Evolutionary conservation across 1,284 basidiomycete species (phyloP), one percentile per base, ranked within the genome.

Genomic region (Leccinum colubrinum): DNA sequence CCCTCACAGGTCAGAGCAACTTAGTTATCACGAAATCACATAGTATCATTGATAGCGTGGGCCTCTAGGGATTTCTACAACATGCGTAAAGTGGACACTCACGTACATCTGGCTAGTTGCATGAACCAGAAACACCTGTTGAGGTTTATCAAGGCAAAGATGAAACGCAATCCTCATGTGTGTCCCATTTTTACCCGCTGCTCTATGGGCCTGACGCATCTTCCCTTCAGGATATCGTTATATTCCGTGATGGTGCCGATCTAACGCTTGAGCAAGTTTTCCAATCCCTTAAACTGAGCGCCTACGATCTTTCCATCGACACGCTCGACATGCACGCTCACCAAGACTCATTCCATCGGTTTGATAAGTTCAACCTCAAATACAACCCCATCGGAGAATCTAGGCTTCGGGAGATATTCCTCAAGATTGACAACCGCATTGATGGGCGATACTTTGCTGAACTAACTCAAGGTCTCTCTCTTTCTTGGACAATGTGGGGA

Each of bases 111-210:
- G 76, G 97, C 95, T 9, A 97, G 96, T 59, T 92, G 93, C 75
- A 98, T 99, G 97, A 99, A 99, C 76, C 97, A 99, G 76, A 99
- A 99, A 78, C 97, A 99, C 78, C 79, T 99, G n/a, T 80, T 99
- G 25, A 95, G 97, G 5, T 99, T 99, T 79, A 99, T 99, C 82
- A 99, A 99, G 77, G 88, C 90, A 52, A 98, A 99, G 77, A 94
- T 95, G 90, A 95, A 94, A 77, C 86, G 86, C 27, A 86, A 81
- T 69, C 87, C 93, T 2, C 71, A 94, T 56, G 91, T 91, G 63
- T 41, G 82, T 58, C 39, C 54, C 17, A 11, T 43, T 54, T 33
- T 46, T 25, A 43, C n/a, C 20, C 37, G 6, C 35, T 55, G 9
- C n/a, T 17, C n/a, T 50, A 20, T 33, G 15, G 2, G 5, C 30